Conservation (phyloP, 2,329 filamentous ascomycete species). For the Sclerotiophoma versabilis region DNA sequence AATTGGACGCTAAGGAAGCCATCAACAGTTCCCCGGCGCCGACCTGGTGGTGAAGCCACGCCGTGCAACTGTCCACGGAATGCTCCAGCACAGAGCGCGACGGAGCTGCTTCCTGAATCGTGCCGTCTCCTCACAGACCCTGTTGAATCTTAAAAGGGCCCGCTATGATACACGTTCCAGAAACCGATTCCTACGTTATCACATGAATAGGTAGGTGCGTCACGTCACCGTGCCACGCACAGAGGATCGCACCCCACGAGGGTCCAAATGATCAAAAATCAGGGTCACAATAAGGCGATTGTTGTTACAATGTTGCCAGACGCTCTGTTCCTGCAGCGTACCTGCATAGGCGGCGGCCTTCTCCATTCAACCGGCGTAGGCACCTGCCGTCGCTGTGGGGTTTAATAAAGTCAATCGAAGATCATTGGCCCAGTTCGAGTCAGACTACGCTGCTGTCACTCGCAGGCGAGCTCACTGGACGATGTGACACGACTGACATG, state of each 20-base stretch:
- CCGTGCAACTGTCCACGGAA: slow-evolving; percentile 32
- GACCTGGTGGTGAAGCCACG: slow-evolving; percentile 38
- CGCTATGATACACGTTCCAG: slow-evolving; percentile 44
- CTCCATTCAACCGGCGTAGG: slow-evolving; percentile 29
- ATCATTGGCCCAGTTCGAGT: slow-evolving; percentile 37
- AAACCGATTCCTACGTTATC: slow-evolving; percentile 27
- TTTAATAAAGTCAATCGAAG: slow-evolving; percentile 20
- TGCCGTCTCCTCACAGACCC: slow-evolving; percentile 26
- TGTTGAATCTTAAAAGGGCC: slow-evolving; percentile 36
- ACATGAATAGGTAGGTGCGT: slow-evolving; percentile 14
- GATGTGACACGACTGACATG: slow-evolving; percentile 25
- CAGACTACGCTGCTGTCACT: slow-evolving; percentile 41
- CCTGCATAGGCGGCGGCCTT: slow-evolving; percentile 48
- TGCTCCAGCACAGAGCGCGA: slow-evolving; percentile 29
- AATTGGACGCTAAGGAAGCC: slow-evolving; percentile 46
- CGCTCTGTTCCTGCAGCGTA: slow-evolving; percentile 51
- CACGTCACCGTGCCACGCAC: slow-evolving; percentile 11
- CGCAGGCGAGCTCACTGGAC: slow-evolving; percentile 33
- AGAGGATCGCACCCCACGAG: slow-evolving; percentile 14
- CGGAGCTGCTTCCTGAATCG: slow-evolving; percentile 43
- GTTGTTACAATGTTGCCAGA: slow-evolving; percentile 23
- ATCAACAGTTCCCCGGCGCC: slow-evolving; percentile 48
- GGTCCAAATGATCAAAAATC: not conserved
- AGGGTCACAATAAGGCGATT: slow-evolving; percentile 27
- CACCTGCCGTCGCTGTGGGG: slow-evolving; percentile 41